Evolutionary conservation across 129 eudicot genomes (phyloP), one percentile per base, ranked within the genome.

Genomic region (Logfia minima): DNA sequence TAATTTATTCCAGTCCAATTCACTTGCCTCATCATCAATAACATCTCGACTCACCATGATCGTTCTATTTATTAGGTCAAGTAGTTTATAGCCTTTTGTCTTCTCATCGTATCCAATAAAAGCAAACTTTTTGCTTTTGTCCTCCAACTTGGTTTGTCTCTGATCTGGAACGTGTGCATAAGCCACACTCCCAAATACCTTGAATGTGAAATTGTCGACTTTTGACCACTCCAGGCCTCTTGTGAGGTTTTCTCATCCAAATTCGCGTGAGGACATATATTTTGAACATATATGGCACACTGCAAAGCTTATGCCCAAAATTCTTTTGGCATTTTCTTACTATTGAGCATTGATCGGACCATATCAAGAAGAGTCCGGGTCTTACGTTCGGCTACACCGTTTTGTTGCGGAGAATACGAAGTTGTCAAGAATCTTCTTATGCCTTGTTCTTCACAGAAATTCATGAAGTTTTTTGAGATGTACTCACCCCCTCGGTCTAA

Each of bases 61-160:
- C 16, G 19, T 19, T 10, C 18, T 67, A 8, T 67, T 18, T 6
- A 67, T 0, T 0, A 22, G 72, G 39, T 67, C 55, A 67, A 35
- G 19, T 21, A 37, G 39, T 21, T 35, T 67, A 29, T 26, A 37
- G 6, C 53, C 72, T 21, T 67, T 67, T 6, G 37, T 34, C 60
- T 35, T 34, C 22, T 59, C 78, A 59, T 59, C 78, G 17, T 74
- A 74, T 32, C 58, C 77, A 31, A 74, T 59, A 5, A 74, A 34
- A 7, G 58, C 4, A 8, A 17, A 74, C 51, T 17, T 56, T 18
- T 26, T 71, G 23, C 45, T 71, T 14, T 71, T 71, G 34, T 7
- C 53, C 2, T 45, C 53, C 3, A 45, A 45, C 53, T 45, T 45
- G 11, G 11, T 45, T 8, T 17, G 26, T 1, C 1, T 71, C 24